Evolutionary conservation across 2,329 filamentous ascomycete species (phyloP), one percentile per base, ranked within the genome.

Genomic region (Myriosclerotinia curreyana): DNA sequence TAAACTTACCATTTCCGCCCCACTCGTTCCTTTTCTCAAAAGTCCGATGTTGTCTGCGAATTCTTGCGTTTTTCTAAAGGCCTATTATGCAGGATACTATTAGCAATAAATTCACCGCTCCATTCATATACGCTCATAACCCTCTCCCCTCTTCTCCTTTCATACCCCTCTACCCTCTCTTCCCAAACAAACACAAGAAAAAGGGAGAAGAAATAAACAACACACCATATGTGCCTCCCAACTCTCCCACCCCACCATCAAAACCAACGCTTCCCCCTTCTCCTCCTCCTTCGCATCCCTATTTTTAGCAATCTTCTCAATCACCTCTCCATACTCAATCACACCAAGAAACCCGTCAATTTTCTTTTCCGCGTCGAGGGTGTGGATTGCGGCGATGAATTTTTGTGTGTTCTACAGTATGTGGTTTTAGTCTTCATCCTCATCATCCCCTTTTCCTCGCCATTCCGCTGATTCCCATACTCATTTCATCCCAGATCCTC

Each of bases 231-330:
- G 72, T 20, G 40, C 60, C 55, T 70, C 71, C 48, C 64, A 66
- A 51, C 59, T 69, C 62, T 69, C 64, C 72, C 72, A 73, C 7
- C 67, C 70, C 25, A 68, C 15, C 28, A 65, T 51, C 15, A 70
- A 42, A 36, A 69, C 65, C 8, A 65, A 31, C 1, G 64, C 69
- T 40, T 58, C 70, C 7, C 66, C 69, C 56, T 65, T 60, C 28
- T 60, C 63, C 15, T 31, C 66, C 36, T 61, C 61, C 4, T 20
- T 48, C 3, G 12, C 42, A 5, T 48, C 55, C 12, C 12, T 8
- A 14, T 42, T 28, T 15, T 8, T 58, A 20, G 55, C 55, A 34
- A 62, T 54, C 25, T 46, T 55, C 50, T 46, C 60, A 44, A 51
- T 15, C 5, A 44, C 52, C 25, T 60, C 34, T 12, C 48, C 36